These are phyloP conservation scores for Adansonia gregorii DNA, from an alignment of 441 rosid species.

Conservation along the genomic window DNA sequence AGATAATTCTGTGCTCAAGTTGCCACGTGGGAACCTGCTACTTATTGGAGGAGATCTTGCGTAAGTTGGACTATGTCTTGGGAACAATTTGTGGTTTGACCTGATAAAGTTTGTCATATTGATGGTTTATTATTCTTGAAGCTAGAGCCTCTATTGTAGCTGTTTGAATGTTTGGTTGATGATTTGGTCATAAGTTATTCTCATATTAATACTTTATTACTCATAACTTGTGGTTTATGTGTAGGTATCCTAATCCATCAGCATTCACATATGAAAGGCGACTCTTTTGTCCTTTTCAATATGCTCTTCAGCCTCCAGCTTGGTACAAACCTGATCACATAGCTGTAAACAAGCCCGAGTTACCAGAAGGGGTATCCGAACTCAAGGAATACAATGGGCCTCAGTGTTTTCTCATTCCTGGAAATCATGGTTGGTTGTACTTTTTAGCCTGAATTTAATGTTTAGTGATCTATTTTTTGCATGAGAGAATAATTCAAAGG, in stretches of 20 bases:
- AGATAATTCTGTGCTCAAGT: constrained; percentile 47
- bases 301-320: constrained; percentile 94
- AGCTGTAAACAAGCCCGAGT: constrained; percentile 88
- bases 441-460: constrained; percentile 31
- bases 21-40: constrained; percentile 79
- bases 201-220: not conserved
- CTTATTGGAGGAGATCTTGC: constrained; percentile 99
- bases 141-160: not conserved
- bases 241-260: constrained; percentile 98
- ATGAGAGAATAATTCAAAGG: not conserved
- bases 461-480: not conserved
- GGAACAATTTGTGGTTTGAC: constrained; percentile 7
- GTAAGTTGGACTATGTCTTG: constrained; percentile 59
- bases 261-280: constrained; percentile 88
- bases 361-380: constrained; percentile 69
- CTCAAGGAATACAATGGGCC: constrained; percentile 92
- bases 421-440: constrained; percentile 88
- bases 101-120: constrained; percentile 1
- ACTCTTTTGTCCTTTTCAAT: constrained; percentile 91
- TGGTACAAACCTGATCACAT: constrained; percentile 78
- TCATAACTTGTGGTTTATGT: constrained; percentile 23
- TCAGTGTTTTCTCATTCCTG: constrained; percentile 91
- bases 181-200: not conserved
- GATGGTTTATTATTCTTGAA: constrained; percentile 13
- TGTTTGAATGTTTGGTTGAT: constrained; percentile 1